phyloP scores from a whole-genome alignment of 2,329 filamentous ascomycete species.

The Aureobasidium sp. region DNA sequence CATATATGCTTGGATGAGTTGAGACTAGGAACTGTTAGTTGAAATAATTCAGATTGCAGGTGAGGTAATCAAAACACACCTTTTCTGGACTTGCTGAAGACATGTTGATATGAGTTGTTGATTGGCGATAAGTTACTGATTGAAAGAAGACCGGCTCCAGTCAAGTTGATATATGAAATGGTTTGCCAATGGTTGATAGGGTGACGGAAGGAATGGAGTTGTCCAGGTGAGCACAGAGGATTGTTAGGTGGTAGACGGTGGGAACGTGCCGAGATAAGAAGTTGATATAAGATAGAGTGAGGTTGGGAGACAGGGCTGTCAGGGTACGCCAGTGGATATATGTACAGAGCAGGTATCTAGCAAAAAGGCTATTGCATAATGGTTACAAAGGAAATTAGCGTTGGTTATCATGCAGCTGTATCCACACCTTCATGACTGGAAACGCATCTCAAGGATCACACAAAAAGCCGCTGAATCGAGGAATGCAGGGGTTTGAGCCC shows the following conservation, averaged over 20 bases:
- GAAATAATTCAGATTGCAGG: background rate
- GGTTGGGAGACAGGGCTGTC: background rate
- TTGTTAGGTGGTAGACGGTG: background rate
- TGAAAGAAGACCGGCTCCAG: conserved; percentile 12
- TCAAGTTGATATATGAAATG: background rate
- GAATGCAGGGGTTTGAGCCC: conserved; percentile 10
- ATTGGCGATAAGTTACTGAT: background rate
- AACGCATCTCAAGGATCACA: conserved; percentile 4
- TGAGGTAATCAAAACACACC: background rate
- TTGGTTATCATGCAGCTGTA: conserved; percentile 1
- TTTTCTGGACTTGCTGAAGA: conserved; percentile 1
- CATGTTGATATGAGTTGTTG: background rate
- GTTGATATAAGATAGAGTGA: background rate
- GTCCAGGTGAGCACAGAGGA: background rate
- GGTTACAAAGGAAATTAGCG: conserved; percentile 8
- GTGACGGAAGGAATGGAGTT: conserved; percentile 1
- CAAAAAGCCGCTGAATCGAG: background rate
- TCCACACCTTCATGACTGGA: conserved; percentile 7
- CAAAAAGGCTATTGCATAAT: conserved; percentile 2
- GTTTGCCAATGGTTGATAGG: background rate
- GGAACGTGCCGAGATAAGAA: background rate
- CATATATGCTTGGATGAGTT: conserved; percentile 33
- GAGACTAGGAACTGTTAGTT: conserved; percentile 11
- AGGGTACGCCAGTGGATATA: conserved; percentile 4
- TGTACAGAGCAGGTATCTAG: background rate